phyloP scores from a whole-genome alignment of 257 asterid genomes.

The Solanum medicagineum region DNA sequence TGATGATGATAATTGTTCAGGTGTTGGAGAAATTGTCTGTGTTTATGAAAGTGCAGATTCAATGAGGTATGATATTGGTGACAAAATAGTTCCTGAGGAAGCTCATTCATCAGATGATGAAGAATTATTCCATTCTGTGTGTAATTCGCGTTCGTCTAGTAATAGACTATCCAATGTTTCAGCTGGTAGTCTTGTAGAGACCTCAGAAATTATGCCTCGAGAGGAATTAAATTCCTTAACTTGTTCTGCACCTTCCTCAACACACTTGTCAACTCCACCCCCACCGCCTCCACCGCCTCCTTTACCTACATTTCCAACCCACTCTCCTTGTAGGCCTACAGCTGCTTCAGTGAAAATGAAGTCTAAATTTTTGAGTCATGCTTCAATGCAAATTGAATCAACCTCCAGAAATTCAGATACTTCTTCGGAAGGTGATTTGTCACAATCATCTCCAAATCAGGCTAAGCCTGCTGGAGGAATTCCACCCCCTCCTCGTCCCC shows the following conservation, averaged over 20 bases:
- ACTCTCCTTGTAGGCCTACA: neutral
- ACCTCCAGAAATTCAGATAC: slow-evolving; percentile 6
- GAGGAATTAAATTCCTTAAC: slow-evolving; percentile 10
- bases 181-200: slow-evolving; percentile 25
- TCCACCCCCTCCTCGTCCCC: slow-evolving; percentile 57
- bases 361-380: slow-evolving; percentile 2
- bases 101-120: slow-evolving; percentile 39
- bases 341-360: slow-evolving; percentile 3
- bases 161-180: slow-evolving; percentile 56
- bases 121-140: slow-evolving; percentile 69
- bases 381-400: slow-evolving; percentile 12
- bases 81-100: slow-evolving; percentile 12
- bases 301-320: neutral
- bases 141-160: slow-evolving; percentile 49
- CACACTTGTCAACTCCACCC: neutral
- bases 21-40: slow-evolving; percentile 31
- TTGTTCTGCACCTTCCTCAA: neutral
- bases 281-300: slow-evolving; percentile 14
- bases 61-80: slow-evolving; percentile 5
- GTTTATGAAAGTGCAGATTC: slow-evolving; percentile 35
- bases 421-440: slow-evolving; percentile 1
- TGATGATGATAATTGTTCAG: slow-evolving; percentile 13
- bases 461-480: slow-evolving; percentile 12
- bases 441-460: slow-evolving; percentile 2
- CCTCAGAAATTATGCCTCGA: slow-evolving; percentile 16